Evolutionary conservation across 345 rosid genomes (phyloP).

Genomic region (Iberis pinnata): DNA sequence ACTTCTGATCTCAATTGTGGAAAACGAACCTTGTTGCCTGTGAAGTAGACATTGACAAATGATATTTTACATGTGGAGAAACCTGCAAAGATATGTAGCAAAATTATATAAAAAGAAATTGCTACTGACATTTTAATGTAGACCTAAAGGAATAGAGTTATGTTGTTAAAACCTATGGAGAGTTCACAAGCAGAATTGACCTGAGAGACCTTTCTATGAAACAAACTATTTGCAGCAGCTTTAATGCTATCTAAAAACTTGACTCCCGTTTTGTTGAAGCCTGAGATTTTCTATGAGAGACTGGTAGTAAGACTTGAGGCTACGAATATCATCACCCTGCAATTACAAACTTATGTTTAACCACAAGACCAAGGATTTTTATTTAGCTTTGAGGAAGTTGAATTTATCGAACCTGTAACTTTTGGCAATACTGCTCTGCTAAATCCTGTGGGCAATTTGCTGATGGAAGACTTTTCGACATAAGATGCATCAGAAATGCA

Average conservation of each 20-base stretch:
- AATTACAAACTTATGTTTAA: slow-evolving; percentile 11
- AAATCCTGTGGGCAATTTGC: slow-evolving; percentile 58
- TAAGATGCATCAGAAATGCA: slow-evolving; percentile 55
- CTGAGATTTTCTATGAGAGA: slow-evolving; percentile 65
- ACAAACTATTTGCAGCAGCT: slow-evolving; percentile 9
- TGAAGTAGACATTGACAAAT: slow-evolving; percentile 14
- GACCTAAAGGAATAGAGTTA: background rate
- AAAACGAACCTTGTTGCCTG: slow-evolving; percentile 25
- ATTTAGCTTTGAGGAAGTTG: background rate
- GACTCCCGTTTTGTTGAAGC: slow-evolving; percentile 67
- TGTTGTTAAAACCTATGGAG: slow-evolving; percentile 1
- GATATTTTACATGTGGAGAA: slow-evolving; percentile 23
- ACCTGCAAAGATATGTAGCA: slow-evolving; percentile 8
- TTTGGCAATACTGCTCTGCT: slow-evolving; percentile 73
- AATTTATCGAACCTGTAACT: slow-evolving; percentile 61
- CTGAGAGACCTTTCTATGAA: slow-evolving; percentile 9
- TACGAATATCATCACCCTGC: slow-evolving; percentile 70
- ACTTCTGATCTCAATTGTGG: background rate
- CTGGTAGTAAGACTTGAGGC: slow-evolving; percentile 60
- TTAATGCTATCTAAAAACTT: slow-evolving; percentile 71
- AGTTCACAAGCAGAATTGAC: slow-evolving; percentile 14
- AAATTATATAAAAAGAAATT: background rate
- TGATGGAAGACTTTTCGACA: slow-evolving; percentile 49
- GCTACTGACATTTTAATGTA: background rate
- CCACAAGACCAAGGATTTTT: background rate